phyloP scores from a whole-genome alignment of 2,329 filamentous ascomycete species.

The Parastagonospora nodorum region DNA sequence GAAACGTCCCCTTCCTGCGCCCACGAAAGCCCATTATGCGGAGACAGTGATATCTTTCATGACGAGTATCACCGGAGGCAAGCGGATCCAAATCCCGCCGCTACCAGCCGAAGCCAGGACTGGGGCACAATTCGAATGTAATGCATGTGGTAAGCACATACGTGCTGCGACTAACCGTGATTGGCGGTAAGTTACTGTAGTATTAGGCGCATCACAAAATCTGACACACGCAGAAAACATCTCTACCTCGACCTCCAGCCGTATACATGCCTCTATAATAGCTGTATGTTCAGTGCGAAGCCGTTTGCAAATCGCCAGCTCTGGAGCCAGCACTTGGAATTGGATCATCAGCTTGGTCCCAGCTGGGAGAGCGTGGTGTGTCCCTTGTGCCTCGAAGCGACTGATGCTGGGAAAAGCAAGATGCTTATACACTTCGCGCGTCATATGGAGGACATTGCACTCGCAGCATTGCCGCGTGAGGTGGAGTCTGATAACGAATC shows the following conservation, averaged over 20 bases:
- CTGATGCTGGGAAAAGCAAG: constrained; percentile 12
- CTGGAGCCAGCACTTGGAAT: constrained; percentile 24
- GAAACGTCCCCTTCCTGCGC: constrained; percentile 15
- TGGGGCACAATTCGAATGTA: constrained; percentile 25
- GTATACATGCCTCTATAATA: constrained; percentile 22
- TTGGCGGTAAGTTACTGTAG: constrained; percentile 22
- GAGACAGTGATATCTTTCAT: constrained; percentile 21
- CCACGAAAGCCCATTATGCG: constrained; percentile 20
- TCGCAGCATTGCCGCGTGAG: constrained; percentile 18
- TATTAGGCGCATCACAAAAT: background rate
- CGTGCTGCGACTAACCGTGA: constrained; percentile 16
- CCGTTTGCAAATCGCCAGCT: constrained; percentile 16
- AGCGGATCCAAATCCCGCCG: constrained; percentile 19
- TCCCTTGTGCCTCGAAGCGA: constrained; percentile 20
- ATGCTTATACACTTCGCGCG: constrained; percentile 22
- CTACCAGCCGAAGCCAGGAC: constrained; percentile 20
- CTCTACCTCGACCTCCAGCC: constrained; percentile 26
- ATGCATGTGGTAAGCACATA: constrained; percentile 20
- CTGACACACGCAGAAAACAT: constrained; percentile 20
- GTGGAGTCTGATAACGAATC: constrained; percentile 21
- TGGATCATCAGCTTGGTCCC: constrained; percentile 21
- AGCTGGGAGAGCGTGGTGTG: constrained; percentile 19
- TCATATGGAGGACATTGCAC: constrained; percentile 33
- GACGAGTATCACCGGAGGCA: constrained; percentile 16
- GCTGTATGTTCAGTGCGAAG: constrained; percentile 13